phyloP scores from a whole-genome alignment of 176 grass and related monocot genomes.

The Olyra latifolia region DNA sequence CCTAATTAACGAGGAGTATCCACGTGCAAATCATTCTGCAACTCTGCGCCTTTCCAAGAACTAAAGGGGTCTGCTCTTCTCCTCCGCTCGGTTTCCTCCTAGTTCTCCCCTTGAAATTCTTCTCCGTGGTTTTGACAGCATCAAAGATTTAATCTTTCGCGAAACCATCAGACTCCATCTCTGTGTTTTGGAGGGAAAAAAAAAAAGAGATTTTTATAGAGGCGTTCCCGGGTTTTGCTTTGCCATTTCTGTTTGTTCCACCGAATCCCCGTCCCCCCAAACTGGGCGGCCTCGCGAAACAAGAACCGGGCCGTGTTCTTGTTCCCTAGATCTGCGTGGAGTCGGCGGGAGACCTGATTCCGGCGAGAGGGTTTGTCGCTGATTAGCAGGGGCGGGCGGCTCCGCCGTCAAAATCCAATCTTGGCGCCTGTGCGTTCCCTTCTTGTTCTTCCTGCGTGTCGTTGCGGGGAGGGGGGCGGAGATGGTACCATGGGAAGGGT shows the following conservation, averaged over 20 bases:
- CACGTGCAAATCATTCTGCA: slow-evolving; percentile 26
- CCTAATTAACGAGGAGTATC: neutral
- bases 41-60: slow-evolving; percentile 3
- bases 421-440: neutral
- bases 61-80: neutral
- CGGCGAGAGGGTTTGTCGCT: neutral
- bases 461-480: neutral
- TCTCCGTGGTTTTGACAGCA: neutral
- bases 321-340: slow-evolving; percentile 53
- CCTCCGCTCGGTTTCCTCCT: neutral
- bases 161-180: neutral
- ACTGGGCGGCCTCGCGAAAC: neutral
- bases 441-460: neutral
- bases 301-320: slow-evolving; percentile 11
- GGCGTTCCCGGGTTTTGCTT: neutral
- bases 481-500: slow-evolving; percentile 90
- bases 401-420: slow-evolving; percentile 33
- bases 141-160: neutral
- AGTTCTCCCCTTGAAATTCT: neutral
- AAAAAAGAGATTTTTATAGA: neutral
- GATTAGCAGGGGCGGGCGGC: neutral
- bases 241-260: slow-evolving; percentile 11
- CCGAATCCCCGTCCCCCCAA: neutral
- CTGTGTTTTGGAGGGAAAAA: neutral
- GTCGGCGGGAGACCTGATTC: slow-evolving; percentile 18